Base-by-base conservation (phyloP, 75 land plant species). In the Azolla pinnata region DNA sequence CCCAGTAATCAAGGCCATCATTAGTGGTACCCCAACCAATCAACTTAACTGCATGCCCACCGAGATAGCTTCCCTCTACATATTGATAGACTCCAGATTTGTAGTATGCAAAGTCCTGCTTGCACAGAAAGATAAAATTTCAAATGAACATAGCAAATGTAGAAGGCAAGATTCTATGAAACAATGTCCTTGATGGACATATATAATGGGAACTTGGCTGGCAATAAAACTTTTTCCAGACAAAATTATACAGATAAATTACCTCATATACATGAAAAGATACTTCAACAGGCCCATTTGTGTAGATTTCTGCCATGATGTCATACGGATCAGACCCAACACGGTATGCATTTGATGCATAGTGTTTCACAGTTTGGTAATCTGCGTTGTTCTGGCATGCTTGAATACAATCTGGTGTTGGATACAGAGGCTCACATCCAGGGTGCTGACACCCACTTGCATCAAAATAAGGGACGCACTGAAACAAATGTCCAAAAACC, bases 381-480 rank as follows among this genome's bases (percentile, higher is more conserved):
- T 79, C 51, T 59, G 72, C 66, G 76, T 91, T 88, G 31, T 77
- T 51, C 26, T 34, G 40, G 62, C 97, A 91, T 12, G 74, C 65
- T 61, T 72, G 86, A 27, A 59, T 64, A 56, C 97, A 91, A 42
- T 55, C 57, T 2, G 97, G 97, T 8, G 97, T 91, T 34, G 82
- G 81, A 57, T 79, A 91, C 42, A 32, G 69, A 59, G 97, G 97
- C 33, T 83, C 87, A 65, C 91, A 86, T 24, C 91, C 97, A 32
- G 92, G 97, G 63, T 87, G 91, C 21, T 77, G 62, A 67, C 92
- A 86, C 30, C 92, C 97, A 53, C 32, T 74, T 25, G 60, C 58
- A 71, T 86, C 92, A 56, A 91, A 91, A 68, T 91, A 91, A 2
- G 97, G 97, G 33, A 80, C 83, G 75, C 97, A 91, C 88, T 90